These are phyloP conservation scores for Russula compacta DNA, from an alignment of 768 basidiomycete species.

Conservation along the genomic window DNA sequence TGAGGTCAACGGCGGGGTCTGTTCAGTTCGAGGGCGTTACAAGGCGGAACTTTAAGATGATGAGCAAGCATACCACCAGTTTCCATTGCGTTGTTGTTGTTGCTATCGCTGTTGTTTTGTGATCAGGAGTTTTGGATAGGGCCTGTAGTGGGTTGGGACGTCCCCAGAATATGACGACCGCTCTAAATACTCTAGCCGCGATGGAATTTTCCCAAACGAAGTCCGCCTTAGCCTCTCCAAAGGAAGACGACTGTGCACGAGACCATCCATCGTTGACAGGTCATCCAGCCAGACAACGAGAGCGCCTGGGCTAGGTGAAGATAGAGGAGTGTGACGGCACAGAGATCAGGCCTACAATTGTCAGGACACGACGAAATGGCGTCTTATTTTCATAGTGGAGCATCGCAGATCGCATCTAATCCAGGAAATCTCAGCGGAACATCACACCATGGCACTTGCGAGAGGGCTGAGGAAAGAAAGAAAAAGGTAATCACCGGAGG, in stretches of 20 bases:
- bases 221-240: not conserved
- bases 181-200: not conserved
- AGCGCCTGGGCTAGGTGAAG: slow-evolving; percentile 3
- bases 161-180: not conserved
- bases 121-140: too few relatives aligned
- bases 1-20: not conserved
- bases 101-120: not conserved
- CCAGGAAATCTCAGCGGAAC: not conserved
- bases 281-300: slow-evolving; percentile 2
- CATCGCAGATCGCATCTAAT: not conserved
- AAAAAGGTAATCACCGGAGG: not conserved
- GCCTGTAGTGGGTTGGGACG: not conserved
- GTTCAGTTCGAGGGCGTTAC: not conserved
- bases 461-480: not conserved
- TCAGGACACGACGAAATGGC: not conserved
- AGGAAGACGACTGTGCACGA: not conserved
- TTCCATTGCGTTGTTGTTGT: not conserved
- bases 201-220: not conserved
- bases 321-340: not conserved
- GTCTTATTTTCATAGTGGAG: not conserved
- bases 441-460: not conserved
- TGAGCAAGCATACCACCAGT: not conserved
- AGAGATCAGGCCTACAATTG: slow-evolving; percentile 11
- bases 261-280: not conserved
- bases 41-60: not conserved